These are phyloP conservation scores for Coemansia reversa DNA, from an alignment of 192 early-diverging fungal genomes.

Conservation along the genomic window DNA sequence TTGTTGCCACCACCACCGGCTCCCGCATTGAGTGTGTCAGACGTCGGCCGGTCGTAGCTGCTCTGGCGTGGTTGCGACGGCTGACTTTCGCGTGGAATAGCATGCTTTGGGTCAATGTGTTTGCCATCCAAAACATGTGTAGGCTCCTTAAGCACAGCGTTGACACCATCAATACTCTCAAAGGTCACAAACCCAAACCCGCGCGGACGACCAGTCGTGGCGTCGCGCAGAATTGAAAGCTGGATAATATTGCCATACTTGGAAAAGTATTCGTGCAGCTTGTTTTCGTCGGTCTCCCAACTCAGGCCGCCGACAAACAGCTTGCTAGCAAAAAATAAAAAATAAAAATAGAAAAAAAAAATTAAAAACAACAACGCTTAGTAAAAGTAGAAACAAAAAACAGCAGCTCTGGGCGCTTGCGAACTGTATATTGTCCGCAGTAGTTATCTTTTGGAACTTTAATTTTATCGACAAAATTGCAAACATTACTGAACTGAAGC, in stretches of 20 bases:
- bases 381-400: constrained; percentile 7
- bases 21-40: neutral
- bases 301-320: constrained; percentile 91
- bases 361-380: constrained; percentile 13
- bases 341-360: neutral
- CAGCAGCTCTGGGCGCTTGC: too few species aligned
- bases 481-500: constrained; percentile 78
- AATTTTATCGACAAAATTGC: constrained; percentile 61
- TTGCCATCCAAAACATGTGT: constrained; percentile 73
- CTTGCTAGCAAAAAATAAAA: constrained; percentile 57
- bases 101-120: constrained; percentile 54
- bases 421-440: neutral
- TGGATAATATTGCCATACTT: constrained; percentile 84
- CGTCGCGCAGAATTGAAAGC: constrained; percentile 82
- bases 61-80: constrained; percentile 7
- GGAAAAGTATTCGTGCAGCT: constrained; percentile 81
- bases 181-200: constrained; percentile 97
- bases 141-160: constrained; percentile 69
- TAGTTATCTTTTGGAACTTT: constrained; percentile 37
- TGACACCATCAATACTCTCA: constrained; percentile 71
- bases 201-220: constrained; percentile 80
- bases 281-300: constrained; percentile 81
- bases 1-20: constrained; percentile 8
- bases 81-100: constrained; percentile 47
- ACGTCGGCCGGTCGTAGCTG: neutral